Evolutionary conservation across 768 basidiomycete genomes (phyloP).

Genomic region (Aureoboletus auriporus): DNA sequence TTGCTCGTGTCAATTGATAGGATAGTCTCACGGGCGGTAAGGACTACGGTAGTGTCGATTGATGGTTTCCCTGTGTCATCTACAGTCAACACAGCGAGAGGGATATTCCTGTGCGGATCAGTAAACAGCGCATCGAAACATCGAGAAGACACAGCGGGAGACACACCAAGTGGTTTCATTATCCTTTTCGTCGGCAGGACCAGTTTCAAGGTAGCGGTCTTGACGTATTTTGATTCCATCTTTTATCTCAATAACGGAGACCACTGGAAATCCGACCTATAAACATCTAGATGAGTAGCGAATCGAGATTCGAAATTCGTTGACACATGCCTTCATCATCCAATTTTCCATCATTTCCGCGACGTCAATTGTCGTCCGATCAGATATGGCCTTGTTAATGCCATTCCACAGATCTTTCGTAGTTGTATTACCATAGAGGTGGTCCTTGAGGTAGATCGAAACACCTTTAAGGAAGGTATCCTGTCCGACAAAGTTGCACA

Average conservation of each 20-base stretch:
- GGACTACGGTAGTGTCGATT: conserved; percentile 59
- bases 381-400: conserved; percentile 60
- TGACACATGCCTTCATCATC: conserved; percentile 63
- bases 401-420: conserved; percentile 88
- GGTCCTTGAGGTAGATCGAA: conserved; percentile 86
- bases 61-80: conserved; percentile 51
- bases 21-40: conserved; percentile 63
- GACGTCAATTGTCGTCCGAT: conserved; percentile 48
- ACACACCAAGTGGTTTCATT: conserved; percentile 83
- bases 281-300: not conserved
- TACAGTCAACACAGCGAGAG: conserved; percentile 66
- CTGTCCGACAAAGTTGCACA: conserved; percentile 84
- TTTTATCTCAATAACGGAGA: conserved; percentile 76
- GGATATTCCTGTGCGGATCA: conserved; percentile 59
- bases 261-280: conserved; percentile 80
- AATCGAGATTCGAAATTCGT: not conserved
- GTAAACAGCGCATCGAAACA: not conserved
- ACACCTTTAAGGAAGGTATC: conserved; percentile 85
- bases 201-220: conserved; percentile 89
- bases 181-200: conserved; percentile 71
- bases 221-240: conserved; percentile 78
- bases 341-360: conserved; percentile 86
- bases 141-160: not conserved
- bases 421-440: conserved; percentile 79
- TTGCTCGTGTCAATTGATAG: conserved; percentile 71